Base-by-base conservation (phyloP, 306 rosid genomes). In the Begonia loranthoides region DNA sequence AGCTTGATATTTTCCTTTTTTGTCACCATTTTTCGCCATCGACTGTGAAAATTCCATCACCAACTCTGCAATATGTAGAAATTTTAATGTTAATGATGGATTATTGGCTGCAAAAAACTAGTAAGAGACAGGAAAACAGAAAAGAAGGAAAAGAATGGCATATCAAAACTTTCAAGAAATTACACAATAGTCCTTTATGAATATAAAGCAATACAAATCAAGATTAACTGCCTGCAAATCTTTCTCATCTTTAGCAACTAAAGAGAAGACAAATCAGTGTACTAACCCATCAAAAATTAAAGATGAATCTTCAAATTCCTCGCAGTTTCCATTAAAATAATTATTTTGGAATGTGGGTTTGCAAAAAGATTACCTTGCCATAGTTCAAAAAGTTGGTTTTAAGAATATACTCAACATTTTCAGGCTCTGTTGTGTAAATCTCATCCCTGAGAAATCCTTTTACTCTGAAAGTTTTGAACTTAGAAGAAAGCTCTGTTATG, bases 11-110 rank as follows among this genome's bases (percentile, higher is more conserved):
- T n/a, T n/a, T n/a, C 48, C 75, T 70, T 47, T 70, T 63, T 8
- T 54, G 58, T 21, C 36, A 48, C 70, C 75, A 70, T 15, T 50
- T 70, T 41, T 64, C 66, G 0, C 75, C 66, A 44, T 70, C 70
- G 6, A 70, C 70, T 0, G 74, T 41, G 56, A 63, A 63, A 41
- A 63, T 47, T 12, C 68, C 61, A 40, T 48, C 61, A 60, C 54
- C 22, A 28, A 1, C 66, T 65, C 69, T 62, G 51, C 44, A 56
- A 16, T 12, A 19, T 0, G 43, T 11, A 10, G 17, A 21, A 8
- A 45, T 4, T 4, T 6, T 13, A 47, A 4, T 10, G 15, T n/a
- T n/a, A 47, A 47, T 47, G 8, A 9, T 47, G 2, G 8, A 6
- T 39, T 39, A 5, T 39, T 10, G 10, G 10, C 8, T 39, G 10